Conservation (phyloP, 1,284 basidiomycete genomes). For the Fistulina hepatica region DNA sequence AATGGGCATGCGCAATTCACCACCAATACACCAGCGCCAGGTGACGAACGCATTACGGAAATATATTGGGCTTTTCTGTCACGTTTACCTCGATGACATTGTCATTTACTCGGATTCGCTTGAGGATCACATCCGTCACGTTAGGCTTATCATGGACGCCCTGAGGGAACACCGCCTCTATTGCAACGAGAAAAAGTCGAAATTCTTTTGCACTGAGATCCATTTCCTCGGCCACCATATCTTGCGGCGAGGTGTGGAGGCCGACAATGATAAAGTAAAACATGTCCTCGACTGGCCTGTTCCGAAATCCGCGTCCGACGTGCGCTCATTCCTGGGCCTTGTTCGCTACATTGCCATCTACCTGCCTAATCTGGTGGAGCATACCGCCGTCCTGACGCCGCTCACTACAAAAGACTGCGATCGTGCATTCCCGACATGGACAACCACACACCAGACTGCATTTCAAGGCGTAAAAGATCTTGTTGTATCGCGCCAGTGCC, state of each 20-base stretch:
- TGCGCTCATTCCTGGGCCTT: constrained; percentile 27
- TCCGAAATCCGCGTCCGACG: constrained; percentile 20
- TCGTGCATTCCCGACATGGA: constrained; percentile 24
- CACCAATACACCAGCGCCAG: constrained; percentile 4
- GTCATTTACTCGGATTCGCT: constrained; percentile 6
- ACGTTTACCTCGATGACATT: constrained; percentile 2
- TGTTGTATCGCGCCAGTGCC: constrained; percentile 17
- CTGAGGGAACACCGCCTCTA: constrained; percentile 15
- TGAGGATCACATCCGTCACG: constrained; percentile 7
- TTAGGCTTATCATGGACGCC: constrained; percentile 17
- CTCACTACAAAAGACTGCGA: constrained; percentile 23
- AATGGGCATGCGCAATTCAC: constrained; percentile 19
- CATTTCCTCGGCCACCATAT: constrained; percentile 29
- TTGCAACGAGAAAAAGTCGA: constrained; percentile 22
- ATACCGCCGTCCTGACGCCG: constrained; percentile 22
- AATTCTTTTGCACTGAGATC: constrained; percentile 20
- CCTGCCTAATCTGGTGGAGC: constrained; percentile 24
- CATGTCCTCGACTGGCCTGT: constrained; percentile 26
- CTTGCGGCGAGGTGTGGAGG: constrained; percentile 21
- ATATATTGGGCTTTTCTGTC: constrained; percentile 2
- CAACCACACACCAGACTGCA: constrained; percentile 18
- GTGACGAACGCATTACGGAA: constrained; percentile 3
- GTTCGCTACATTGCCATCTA: constrained; percentile 26
- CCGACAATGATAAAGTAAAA: constrained; percentile 24
- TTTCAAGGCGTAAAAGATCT: constrained; percentile 30